Evolutionary conservation across 2,329 filamentous ascomycete species (phyloP).

Genomic region (Fusarium neocosmosporiellum): DNA sequence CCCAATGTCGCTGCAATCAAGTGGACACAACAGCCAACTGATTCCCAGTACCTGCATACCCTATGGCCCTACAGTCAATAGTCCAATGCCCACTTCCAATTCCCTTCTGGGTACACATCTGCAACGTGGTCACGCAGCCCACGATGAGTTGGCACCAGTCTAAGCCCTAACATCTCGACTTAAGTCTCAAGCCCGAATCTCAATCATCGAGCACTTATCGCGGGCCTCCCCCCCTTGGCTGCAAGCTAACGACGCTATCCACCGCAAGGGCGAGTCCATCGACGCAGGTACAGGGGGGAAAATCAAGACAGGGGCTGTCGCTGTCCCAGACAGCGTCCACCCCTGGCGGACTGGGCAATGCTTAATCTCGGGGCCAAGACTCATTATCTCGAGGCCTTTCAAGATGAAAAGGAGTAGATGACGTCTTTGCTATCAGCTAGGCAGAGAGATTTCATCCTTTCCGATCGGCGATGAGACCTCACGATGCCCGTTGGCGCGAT

Average conservation of each 20-base stretch:
- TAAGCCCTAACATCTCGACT: not conserved
- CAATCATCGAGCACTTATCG: not conserved
- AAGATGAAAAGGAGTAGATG: not conserved
- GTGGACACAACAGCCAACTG: not conserved
- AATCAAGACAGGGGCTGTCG: not conserved
- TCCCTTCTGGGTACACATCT: not conserved
- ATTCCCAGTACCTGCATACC: not conserved
- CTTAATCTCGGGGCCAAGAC: constrained; percentile 4
- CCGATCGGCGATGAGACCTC: not conserved
- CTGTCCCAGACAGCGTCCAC: too few relatives aligned
- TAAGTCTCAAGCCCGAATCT: not conserved
- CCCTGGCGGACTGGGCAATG: not conserved
- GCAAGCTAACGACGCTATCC: not conserved
- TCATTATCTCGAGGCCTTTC: not conserved
- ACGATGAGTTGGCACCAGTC: not conserved
- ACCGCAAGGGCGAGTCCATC: not conserved
- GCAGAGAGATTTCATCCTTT: not conserved
- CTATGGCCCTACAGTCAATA: not conserved
- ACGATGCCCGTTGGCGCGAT: not conserved
- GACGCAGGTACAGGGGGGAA: constrained; percentile 5
- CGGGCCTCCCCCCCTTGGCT: not conserved
- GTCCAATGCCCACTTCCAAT: not conserved
- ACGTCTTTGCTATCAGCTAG: not conserved
- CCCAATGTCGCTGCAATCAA: not conserved
- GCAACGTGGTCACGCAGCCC: constrained; percentile 1